Base-by-base conservation (phyloP, 2,329 filamentous ascomycete species). In the Fusarium subtropicale region DNA sequence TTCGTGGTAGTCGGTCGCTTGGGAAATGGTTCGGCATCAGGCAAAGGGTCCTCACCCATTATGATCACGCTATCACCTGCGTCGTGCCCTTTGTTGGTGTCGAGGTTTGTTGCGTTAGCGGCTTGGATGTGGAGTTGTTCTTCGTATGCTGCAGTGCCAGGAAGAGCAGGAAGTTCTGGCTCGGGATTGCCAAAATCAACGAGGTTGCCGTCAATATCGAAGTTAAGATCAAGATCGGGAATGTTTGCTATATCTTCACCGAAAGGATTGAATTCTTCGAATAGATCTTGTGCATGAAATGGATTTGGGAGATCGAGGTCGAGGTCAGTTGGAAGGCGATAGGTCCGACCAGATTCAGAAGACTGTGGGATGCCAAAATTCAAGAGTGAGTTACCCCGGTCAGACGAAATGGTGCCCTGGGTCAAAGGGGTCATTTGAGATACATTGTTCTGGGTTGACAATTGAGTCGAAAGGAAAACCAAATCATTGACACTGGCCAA, bases 141-240 rank as follows among this genome's bases (percentile, higher is more conserved):
- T 20, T 53, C 64, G 60, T 53, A 73, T 38, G 53, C 60, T 10
- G 54, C 64, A 11, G 61, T 47, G 10, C 56, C 68, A 34, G 76
- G 79, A 28, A 84, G 75, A 20, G 75, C 75, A 34, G 85, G 85
- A 33, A 87, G 75, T 36, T 84, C 81, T 22, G 77, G 77, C 20
- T 80, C 74, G 7, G 59, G 73, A 18, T 84, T 81, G 15, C 77
- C 62, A 5, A 81, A 67, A 26, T 79, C 79, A 41, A 85, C 69
- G 36, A 87, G 73, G 60, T 86, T 86, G 38, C 86, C 86, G 12
- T 86, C 76, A 26, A 77, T 81, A 63, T 87, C 85, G 54, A 88
- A 83, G n/a, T 82, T 80, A 28, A 87, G 77, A 4, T 81, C 82
- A 68, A 84, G 79, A 28, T 82, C 81, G 0, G 76, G 76, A 22